Base-by-base conservation (phyloP, 192 early-diverging fungal genomes). In the Glomus cerebriforme region DNA sequence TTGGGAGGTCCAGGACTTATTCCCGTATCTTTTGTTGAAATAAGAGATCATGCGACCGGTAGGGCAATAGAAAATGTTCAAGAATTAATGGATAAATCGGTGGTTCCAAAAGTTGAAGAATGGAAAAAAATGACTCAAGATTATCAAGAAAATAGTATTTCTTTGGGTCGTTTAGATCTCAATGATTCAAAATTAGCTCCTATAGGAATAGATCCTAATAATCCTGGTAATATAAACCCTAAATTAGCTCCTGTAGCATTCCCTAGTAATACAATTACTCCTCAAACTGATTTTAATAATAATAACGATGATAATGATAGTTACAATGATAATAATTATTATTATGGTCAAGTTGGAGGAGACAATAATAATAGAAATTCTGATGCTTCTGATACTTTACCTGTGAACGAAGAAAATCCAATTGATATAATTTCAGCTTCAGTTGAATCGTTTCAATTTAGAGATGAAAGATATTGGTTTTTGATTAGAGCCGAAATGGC, bases 401-500 rank as follows among this genome's bases (percentile, higher is more conserved):
- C 75, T 10, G 67, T 24, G 27, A 75, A 71, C 5, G 39, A 68
- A 26, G 62, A 67, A 7, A 49, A 63, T 59, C 67, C 75, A 34
- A 59, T 47, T 17, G 24, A 76, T 1, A 62, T 91, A 4, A 86
- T 87, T 3, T 64, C 84, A 3, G 92, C 91, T 9, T 82, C 80
- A 27, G 91, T 94, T 8, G 91, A 92, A 15, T 88, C 91, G 7
- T 91, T 86, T 79, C 90, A 91, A 60, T 86, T 86, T 72, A 92
- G 91, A 72, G 91, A 89, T 47, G 92, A 90, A 79, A 88, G 88
- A 24, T 93, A 91, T 81, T 88, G 92, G 87, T 94, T 92, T 84
- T 83, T 91, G 67, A 85, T 94, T 9, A 84, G 84, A 73, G 88
- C 88, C 24, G 79, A 86, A 32, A 82, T 92, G 26, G 64, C 75